Base-by-base conservation (phyloP, 768 basidiomycete species). In the Leccinum longicurvipes region DNA sequence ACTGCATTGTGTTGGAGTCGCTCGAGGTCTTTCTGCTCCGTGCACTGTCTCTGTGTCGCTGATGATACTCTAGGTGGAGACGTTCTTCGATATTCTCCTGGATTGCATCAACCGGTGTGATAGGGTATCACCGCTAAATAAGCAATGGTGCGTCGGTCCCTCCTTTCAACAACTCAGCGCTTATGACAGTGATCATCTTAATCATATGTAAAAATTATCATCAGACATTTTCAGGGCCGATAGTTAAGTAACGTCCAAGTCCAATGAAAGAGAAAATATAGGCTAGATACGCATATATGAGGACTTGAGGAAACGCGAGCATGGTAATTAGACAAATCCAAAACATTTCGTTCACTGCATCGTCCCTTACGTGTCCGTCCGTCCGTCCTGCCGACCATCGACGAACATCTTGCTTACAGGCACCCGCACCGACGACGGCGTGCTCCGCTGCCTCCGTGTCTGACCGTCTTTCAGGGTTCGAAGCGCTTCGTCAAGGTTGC, bases 401-500 rank as follows among this genome's bases (percentile, higher is more conserved):
- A 69, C 19, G 31, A 69, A 69, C 14, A 71, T 47, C 50, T 70
- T 71, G 58, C 15, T 61, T 31, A 61, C 53, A 0, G 36, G 53
- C 5, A 60, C 57, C 14, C 52, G 58, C 39, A 60, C 44, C 19
- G 61, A 58, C 3, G 68, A 51, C 27, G 60, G 55, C 6, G 46
- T 50, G n/a, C 50, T 42, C 6, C 63, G 63, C 34, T 55, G 27
- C 36, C 58, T 55, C 42, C 57, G 56, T 8, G 58, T 60, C 4
- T 62, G 82, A 32, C 85, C 92, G 47, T 80, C 82, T 44, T 82
- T 81, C 76, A 93, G 81, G 58, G 86, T 92, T 17, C 89, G 84
- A 39, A 98, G 87, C 2, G 89, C 89, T 63, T 89, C 82, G 60
- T 98, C 93, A 29, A 96, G 72, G 53, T 88, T 87, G 10, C 93